Conservation (phyloP, 2,329 filamentous ascomycete species). For the Uncinocarpus reesii region DNA sequence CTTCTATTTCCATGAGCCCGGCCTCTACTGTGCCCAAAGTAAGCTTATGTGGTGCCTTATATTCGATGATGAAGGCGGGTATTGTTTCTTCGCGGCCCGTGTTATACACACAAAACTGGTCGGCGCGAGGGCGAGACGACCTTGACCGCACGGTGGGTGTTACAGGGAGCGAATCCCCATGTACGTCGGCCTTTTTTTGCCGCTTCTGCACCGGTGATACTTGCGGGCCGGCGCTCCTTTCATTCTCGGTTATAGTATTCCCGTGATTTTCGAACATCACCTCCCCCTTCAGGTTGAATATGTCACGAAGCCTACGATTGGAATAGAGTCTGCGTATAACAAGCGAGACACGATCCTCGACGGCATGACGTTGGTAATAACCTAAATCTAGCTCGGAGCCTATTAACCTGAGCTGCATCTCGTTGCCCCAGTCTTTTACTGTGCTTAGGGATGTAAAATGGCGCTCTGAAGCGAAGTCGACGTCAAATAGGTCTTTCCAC, state of each 20-base stretch:
- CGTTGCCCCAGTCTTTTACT: constrained; percentile 8
- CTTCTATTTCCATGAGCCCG: constrained; percentile 36
- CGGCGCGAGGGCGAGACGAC: constrained; percentile 21
- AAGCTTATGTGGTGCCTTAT: constrained; percentile 43
- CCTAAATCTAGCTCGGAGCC: constrained; percentile 17
- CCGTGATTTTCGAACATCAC: constrained; percentile 18
- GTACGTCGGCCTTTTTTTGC: background rate
- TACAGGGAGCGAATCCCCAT: constrained; percentile 7
- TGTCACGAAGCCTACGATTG: constrained; percentile 5
- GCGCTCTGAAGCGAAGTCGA: constrained; percentile 12
- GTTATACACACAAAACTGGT: constrained; percentile 31
- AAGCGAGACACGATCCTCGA: constrained; percentile 9
- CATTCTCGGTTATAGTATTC: constrained; percentile 13
- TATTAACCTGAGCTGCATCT: background rate
- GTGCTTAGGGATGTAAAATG: constrained; percentile 12
- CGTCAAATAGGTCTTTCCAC: constrained; percentile 8
- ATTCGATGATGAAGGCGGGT: constrained; percentile 31
- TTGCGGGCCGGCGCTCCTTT: too few species aligned
- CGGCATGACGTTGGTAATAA: constrained; percentile 11
- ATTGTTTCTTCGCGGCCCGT: constrained; percentile 17
- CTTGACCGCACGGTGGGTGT: background rate
- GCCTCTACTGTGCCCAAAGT: constrained; percentile 34
- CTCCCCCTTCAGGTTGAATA: constrained; percentile 13
- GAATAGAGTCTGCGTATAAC: constrained; percentile 8
- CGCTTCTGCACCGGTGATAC: too few species aligned